A percentile compares a stretch with the other conserved stretches of the same genome.
These are phyloP conservation scores for Phylloporus rhodoxanthus DNA, from an alignment of 768 basidiomycete species.

Conservation along the genomic window DNA sequence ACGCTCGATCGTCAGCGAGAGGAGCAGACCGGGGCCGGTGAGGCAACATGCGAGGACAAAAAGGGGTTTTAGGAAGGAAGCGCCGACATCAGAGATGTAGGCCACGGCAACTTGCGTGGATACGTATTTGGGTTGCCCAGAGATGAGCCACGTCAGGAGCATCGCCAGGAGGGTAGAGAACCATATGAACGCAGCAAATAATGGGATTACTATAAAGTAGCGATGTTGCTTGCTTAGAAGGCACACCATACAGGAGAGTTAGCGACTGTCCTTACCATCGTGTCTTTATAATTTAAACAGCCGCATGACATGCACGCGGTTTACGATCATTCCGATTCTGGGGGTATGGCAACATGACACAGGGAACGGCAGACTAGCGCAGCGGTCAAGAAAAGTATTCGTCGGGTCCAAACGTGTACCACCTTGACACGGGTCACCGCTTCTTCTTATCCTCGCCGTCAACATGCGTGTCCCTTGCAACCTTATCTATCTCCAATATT, in stretches of 20 bases:
- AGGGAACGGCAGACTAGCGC: background rate
- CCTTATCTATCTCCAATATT: constrained; percentile 13
- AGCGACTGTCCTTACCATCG: background rate
- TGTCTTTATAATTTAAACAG: constrained; percentile 8
- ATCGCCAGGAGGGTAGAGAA: constrained; percentile 65
- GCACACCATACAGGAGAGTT: constrained; percentile 9
- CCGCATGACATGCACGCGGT: no score
- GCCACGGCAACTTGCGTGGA: constrained; percentile 53
- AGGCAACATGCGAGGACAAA: constrained; percentile 63
- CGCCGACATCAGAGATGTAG: constrained; percentile 80
- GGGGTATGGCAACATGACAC: no score
- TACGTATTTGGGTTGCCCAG: constrained; percentile 46
- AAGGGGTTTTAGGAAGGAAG: constrained; percentile 65
- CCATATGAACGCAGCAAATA: constrained; percentile 59
- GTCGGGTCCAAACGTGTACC: background rate
- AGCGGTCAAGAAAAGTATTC: background rate
- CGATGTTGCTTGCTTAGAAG: constrained; percentile 36
- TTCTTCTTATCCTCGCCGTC: constrained; percentile 14
- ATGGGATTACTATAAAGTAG: constrained; percentile 60
- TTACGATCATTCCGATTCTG: background rate
- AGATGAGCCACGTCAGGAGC: constrained; percentile 65
- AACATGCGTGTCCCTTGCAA: background rate
- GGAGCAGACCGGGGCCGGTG: constrained; percentile 56
- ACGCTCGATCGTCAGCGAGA: constrained; percentile 56
- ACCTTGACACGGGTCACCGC: constrained; percentile 8